phyloP scores from a whole-genome alignment of 805 yeast species.

The Ogataea nonfermentans region DNA sequence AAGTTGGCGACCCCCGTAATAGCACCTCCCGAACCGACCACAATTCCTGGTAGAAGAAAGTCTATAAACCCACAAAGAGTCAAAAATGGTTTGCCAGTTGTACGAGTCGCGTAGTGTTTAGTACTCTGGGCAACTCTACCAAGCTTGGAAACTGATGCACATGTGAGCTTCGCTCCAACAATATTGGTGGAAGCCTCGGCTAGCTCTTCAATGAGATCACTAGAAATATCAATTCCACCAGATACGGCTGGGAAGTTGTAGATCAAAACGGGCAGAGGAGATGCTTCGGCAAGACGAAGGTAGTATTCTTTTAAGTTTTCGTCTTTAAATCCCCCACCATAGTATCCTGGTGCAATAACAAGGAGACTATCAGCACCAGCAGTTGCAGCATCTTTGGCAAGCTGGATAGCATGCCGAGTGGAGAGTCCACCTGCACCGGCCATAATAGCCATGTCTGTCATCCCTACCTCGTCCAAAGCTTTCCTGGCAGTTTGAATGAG shows the following conservation, averaged over 20 bases:
- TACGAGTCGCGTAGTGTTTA: conserved; percentile 1
- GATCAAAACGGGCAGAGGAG: conserved; percentile 36
- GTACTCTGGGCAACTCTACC: conserved; percentile 17
- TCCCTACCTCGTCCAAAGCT: conserved; percentile 34
- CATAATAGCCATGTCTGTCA: conserved; percentile 29
- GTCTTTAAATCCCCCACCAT: conserved; percentile 33
- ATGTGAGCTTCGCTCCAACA: conserved; percentile 18
- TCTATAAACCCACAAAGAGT: conserved; percentile 19
- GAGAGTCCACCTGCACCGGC: conserved; percentile 34
- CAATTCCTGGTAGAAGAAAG: conserved; percentile 16
- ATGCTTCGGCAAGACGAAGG: conserved; percentile 31
- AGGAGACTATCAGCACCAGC: conserved; percentile 38
- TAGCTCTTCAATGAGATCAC: conserved; percentile 14
- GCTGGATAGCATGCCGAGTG: conserved; percentile 31
- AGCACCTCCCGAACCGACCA: conserved; percentile 19
- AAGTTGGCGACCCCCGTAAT: conserved; percentile 22
- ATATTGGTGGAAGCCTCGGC: conserved; percentile 12
- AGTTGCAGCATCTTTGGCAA: conserved; percentile 25
- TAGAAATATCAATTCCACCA: conserved; percentile 31
- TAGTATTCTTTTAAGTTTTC: conserved; percentile 35
- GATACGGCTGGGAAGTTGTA: conserved; percentile 39
- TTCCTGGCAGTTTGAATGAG: conserved; percentile 30
- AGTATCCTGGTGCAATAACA: conserved; percentile 37
- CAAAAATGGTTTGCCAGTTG: conserved; percentile 14
- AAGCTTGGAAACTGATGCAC: conserved; percentile 18